Evolutionary conservation across 306 rosid genomes (phyloP), one percentile per base, ranked within the genome.

Genomic region (Carpinus viminea): DNA sequence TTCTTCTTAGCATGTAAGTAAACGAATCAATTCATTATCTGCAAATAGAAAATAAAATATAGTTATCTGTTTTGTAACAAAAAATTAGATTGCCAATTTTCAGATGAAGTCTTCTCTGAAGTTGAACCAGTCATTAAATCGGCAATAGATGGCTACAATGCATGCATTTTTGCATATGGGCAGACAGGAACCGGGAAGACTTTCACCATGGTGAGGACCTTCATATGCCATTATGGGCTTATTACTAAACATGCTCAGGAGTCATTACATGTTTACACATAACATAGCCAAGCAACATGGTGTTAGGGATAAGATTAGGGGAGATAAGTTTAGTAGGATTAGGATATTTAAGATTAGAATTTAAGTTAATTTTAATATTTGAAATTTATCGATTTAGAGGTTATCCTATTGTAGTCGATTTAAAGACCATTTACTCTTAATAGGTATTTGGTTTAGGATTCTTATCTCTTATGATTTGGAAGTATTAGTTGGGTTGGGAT

Each of bases 141-240:
- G 1, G 76, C 84, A 75, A 70, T 80, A 75, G 84, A 84, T 71
- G 84, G 87, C 68, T 84, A 84, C 81, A 80, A 84, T 3, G 82
- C 87, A 36, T 84, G 87, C 82, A 76, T 84, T 50, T 84, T 84
- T 71, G 87, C 87, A 38, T 80, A 76, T 69, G 87, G 87, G 47
- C 87, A 84, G 84, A 84, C 87, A 28, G 87, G 84, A 61, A 84
- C 87, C 13, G 87, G 87, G 17, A 84, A 84, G 81, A 84, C 82
- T 80, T 84, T 80, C 50, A 80, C 84, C 72, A 84, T 84, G 87
- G 87, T 84, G 72, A 73, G 87, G 5, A 79, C 26, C 59, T 12
- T 38, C 59, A 43, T 15, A 45, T 18, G 56, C 50, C 66, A 46
- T 64, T 16, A 54, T 47, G 34, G 74, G 57, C 51, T 15, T 72